phyloP scores from a whole-genome alignment of 2,329 filamentous ascomycete species.

The Fusarium mangiferae region DNA sequence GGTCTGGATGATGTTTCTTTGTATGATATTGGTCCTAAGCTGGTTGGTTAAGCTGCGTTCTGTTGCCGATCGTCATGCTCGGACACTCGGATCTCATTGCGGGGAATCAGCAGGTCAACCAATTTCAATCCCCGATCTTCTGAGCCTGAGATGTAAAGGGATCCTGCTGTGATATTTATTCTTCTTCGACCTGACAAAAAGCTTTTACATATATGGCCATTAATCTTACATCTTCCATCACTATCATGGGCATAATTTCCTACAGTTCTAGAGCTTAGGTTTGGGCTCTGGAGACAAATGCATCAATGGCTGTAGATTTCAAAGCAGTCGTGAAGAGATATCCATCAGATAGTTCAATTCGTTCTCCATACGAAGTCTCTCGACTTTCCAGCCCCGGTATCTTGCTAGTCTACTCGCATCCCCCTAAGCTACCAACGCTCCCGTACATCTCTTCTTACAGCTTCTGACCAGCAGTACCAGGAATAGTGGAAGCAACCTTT shows the following conservation, averaged over 20 bases:
- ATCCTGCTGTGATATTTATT: fast-evolving
- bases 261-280: fast-evolving
- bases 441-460: neutral
- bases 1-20: neutral
- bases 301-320: fast-evolving
- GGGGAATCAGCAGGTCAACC: fast-evolving
- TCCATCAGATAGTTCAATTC: neutral
- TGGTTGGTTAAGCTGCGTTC: neutral
- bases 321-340: fast-evolving
- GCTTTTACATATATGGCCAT: neutral
- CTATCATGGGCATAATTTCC: fast-evolving
- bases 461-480: constrained; percentile 52
- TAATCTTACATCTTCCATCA: neutral
- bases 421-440: fast-evolving
- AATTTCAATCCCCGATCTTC: fast-evolving
- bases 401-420: fast-evolving
- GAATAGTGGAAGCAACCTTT: constrained; percentile 57
- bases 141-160: fast-evolving
- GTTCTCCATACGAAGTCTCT: fast-evolving
- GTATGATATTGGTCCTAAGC: neutral
- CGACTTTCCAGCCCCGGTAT: fast-evolving
- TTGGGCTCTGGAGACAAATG: fast-evolving
- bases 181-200: neutral
- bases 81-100: fast-evolving
- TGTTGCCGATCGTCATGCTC: fast-evolving